Conservation (phyloP, 768 basidiomycete species). For the Fomitopsis pulvina region DNA sequence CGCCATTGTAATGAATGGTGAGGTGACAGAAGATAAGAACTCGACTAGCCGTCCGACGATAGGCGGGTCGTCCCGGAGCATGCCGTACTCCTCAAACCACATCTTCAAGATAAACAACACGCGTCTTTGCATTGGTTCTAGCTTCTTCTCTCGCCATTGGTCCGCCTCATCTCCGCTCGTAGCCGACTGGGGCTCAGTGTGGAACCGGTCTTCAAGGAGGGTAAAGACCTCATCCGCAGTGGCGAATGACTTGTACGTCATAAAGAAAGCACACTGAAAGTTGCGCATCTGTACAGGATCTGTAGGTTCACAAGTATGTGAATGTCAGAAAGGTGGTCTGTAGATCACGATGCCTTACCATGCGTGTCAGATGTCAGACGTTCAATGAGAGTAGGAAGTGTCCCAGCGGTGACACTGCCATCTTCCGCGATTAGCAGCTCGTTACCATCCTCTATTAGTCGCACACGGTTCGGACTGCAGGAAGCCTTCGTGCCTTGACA, state of each 20-base stretch:
- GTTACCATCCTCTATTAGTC: constrained; percentile 44
- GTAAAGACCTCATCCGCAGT: constrained; percentile 63
- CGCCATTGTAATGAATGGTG: constrained; percentile 37
- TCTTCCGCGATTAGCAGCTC: constrained; percentile 61
- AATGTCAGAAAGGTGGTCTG: background rate
- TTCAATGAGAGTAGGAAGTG: constrained; percentile 66
- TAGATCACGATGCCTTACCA: constrained; percentile 54
- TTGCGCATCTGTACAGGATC: constrained; percentile 12
- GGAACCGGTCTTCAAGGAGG: constrained; percentile 47
- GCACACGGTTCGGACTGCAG: constrained; percentile 52
- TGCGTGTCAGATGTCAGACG: constrained; percentile 55
- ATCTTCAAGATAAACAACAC: constrained; percentile 48
- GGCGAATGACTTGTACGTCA: constrained; percentile 78
- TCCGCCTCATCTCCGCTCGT: constrained; percentile 37
- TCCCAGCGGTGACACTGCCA: constrained; percentile 62
- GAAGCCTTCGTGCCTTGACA: constrained; percentile 38
- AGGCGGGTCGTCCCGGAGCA: constrained; percentile 60
- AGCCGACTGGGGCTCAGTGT: constrained; percentile 5
- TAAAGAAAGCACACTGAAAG: constrained; percentile 65
- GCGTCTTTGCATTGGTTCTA: constrained; percentile 56
- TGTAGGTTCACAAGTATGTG: background rate
- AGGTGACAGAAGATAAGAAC: constrained; percentile 38
- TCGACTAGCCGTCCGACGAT: constrained; percentile 49
- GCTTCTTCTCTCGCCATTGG: constrained; percentile 61
- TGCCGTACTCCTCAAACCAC: constrained; percentile 57